Evolutionary conservation across 2,329 filamentous ascomycete species (phyloP).

Genomic region (Exophiala dermatitidis): DNA sequence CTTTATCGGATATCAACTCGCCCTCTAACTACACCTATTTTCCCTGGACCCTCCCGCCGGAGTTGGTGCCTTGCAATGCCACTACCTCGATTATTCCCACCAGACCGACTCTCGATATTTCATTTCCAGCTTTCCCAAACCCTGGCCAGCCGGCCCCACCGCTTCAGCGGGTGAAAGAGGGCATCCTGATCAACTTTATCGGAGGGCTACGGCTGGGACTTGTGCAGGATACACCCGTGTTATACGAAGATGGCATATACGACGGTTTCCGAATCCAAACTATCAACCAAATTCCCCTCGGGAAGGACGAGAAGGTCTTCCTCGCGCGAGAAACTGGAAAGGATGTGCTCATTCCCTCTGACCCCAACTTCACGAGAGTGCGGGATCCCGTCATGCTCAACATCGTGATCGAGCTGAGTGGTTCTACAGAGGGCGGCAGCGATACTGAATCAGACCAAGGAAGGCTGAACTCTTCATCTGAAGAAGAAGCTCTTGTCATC

Average conservation of each 20-base stretch:
- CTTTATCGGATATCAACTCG: slow-evolving; percentile 48
- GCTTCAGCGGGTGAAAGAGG: slow-evolving; percentile 52
- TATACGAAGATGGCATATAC: slow-evolving; percentile 23
- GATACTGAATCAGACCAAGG: neutral
- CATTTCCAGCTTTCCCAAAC: slow-evolving; percentile 53
- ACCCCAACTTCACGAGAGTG: slow-evolving; percentile 75
- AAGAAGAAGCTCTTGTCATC: slow-evolving; percentile 11
- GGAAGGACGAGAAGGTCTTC: slow-evolving; percentile 79
- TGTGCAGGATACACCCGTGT: slow-evolving; percentile 40
- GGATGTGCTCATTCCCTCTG: slow-evolving; percentile 56
- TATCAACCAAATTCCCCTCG: slow-evolving; percentile 72
- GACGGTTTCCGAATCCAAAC: slow-evolving; percentile 57
- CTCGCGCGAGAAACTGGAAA: slow-evolving; percentile 69
- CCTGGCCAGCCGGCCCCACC: slow-evolving; percentile 40
- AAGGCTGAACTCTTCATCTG: slow-evolving; percentile 2
- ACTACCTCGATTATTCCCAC: slow-evolving; percentile 66
- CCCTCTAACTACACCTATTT: slow-evolving; percentile 77
- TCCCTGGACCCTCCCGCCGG: slow-evolving; percentile 81
- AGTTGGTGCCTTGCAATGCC: slow-evolving; percentile 67
- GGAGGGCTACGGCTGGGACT: slow-evolving; percentile 51
- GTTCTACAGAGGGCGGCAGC: slow-evolving; percentile 3
- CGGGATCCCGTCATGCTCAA: slow-evolving; percentile 68
- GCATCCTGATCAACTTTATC: slow-evolving; percentile 54
- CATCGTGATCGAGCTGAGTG: slow-evolving; percentile 56
- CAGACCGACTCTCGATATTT: slow-evolving; percentile 64